Conservation (phyloP, 2,329 filamentous ascomycete genomes). For the Myriosclerotinia scirpicola region DNA sequence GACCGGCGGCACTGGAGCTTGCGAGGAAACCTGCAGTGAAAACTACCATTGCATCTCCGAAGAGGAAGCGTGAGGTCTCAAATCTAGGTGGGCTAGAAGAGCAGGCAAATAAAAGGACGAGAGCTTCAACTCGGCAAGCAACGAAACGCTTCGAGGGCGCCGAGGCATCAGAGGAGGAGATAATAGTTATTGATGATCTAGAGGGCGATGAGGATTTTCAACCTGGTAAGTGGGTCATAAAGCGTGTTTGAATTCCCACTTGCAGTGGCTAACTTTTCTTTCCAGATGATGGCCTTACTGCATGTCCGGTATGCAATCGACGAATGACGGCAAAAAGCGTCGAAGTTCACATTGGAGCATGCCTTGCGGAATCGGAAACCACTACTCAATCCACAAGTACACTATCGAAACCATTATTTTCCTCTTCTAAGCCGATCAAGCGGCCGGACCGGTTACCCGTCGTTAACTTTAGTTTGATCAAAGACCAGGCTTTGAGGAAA, state of each 20-base stretch:
- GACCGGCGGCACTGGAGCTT: constrained; percentile 62
- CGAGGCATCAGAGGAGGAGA: constrained; percentile 39
- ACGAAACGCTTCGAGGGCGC: constrained; percentile 33
- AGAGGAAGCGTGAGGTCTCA: constrained; percentile 50
- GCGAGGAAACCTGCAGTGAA: constrained; percentile 52
- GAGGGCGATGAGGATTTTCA: constrained; percentile 36
- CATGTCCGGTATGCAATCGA: constrained; percentile 75
- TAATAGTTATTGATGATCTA: constrained; percentile 38
- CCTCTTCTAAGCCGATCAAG: constrained; percentile 14
- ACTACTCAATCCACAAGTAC: constrained; percentile 21
- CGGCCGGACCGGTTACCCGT: constrained; percentile 57
- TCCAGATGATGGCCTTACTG: constrained; percentile 59
- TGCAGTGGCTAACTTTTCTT: constrained; percentile 19
- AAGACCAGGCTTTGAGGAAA: constrained; percentile 72
- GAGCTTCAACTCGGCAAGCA: constrained; percentile 52
- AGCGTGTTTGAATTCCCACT: neutral
- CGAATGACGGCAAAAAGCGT: constrained; percentile 71
- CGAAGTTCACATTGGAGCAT: constrained; percentile 41
- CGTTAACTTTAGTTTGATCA: constrained; percentile 85
- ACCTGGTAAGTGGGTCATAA: constrained; percentile 32
- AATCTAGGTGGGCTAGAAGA: constrained; percentile 38
- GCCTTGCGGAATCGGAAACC: constrained; percentile 37
- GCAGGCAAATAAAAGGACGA: constrained; percentile 51
- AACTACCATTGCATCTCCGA: constrained; percentile 44
- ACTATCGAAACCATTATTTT: constrained; percentile 28